A percentile compares a stretch with the other conserved stretches of the same genome.
phyloP scores from a whole-genome alignment of 2,329 filamentous ascomycete species.

The Pyrenochaeta sp. region DNA sequence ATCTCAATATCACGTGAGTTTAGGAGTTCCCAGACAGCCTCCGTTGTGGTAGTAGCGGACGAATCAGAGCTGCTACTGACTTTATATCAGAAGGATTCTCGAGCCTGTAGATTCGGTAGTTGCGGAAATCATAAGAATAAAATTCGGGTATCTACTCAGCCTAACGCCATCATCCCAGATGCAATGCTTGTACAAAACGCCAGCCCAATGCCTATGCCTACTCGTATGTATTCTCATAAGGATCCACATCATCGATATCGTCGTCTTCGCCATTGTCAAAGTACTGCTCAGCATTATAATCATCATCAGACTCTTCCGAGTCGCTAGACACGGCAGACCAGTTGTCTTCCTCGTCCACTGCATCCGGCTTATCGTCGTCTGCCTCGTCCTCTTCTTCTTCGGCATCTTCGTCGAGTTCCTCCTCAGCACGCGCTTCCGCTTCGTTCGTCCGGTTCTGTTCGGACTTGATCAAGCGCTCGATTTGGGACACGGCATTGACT shows the following conservation, averaged over 20 bases:
- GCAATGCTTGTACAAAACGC: conserved; percentile 3
- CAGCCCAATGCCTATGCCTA: conserved; percentile 14
- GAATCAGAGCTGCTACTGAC: no score
- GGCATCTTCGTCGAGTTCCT: conserved; percentile 50
- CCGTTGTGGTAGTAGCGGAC: no score
- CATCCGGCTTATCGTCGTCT: conserved; percentile 61
- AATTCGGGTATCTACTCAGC: conserved; percentile 28
- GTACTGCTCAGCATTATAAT: conserved; percentile 69
- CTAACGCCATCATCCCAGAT: conserved; percentile 19
- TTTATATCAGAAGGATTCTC: no score
- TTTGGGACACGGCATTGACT: conserved; percentile 39
- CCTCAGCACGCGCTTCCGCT: conserved; percentile 56
- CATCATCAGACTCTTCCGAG: conserved; percentile 70
- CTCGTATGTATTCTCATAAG: conserved; percentile 48
- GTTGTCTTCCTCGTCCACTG: conserved; percentile 67
- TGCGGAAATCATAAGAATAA: background rate
- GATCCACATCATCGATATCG: conserved; percentile 50
- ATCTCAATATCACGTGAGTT: no score
- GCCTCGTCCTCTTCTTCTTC: conserved; percentile 58
- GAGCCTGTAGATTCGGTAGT: background rate
- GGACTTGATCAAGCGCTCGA: conserved; percentile 53
- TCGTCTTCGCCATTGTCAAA: conserved; percentile 63
- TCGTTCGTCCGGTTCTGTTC: conserved; percentile 56
- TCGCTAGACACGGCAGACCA: conserved; percentile 62
- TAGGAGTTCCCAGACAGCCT: no score